These are phyloP conservation scores for Monosporozyma servazzii DNA, from an alignment of 805 yeast species.

Conservation along the genomic window DNA sequence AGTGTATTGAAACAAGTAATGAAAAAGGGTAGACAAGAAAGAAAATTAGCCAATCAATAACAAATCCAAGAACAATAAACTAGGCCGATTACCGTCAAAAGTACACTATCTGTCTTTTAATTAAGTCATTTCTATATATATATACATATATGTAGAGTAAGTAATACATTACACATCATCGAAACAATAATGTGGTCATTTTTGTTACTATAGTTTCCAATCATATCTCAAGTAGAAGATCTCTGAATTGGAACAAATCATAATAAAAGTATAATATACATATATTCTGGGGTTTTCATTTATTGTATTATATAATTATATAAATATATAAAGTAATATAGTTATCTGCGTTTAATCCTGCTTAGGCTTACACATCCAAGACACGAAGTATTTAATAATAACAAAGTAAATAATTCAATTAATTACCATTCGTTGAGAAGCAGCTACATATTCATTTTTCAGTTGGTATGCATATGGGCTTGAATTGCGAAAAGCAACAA, in stretches of 20 bases:
- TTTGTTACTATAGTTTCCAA: not conserved
- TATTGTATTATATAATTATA: not conserved
- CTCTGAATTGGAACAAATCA: not conserved
- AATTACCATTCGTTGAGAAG: not conserved
- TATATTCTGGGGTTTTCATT: not conserved
- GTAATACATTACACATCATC: not conserved
- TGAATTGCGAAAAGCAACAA: not conserved
- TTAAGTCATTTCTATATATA: not conserved
- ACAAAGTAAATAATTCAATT: not conserved
- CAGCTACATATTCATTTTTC: not conserved
- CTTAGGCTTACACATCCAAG: not conserved
- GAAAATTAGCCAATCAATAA: slow-evolving; percentile 49
- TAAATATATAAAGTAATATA: not conserved
- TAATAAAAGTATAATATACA: not conserved
- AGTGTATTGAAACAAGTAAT: slow-evolving; percentile 88
- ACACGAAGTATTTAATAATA: not conserved
- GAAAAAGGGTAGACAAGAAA: slow-evolving; percentile 86
- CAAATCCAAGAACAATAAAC: slow-evolving; percentile 10
- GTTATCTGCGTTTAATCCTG: not conserved
- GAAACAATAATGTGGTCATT: not conserved
- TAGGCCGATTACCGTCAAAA: not conserved
- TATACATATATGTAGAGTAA: not conserved
- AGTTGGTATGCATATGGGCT: not conserved
- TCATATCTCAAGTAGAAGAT: not conserved
- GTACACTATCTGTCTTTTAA: not conserved